These are phyloP conservation scores for Blastocystis sp. DNA, from an alignment of 352 stramenopile genomes.

Conservation along the genomic window DNA sequence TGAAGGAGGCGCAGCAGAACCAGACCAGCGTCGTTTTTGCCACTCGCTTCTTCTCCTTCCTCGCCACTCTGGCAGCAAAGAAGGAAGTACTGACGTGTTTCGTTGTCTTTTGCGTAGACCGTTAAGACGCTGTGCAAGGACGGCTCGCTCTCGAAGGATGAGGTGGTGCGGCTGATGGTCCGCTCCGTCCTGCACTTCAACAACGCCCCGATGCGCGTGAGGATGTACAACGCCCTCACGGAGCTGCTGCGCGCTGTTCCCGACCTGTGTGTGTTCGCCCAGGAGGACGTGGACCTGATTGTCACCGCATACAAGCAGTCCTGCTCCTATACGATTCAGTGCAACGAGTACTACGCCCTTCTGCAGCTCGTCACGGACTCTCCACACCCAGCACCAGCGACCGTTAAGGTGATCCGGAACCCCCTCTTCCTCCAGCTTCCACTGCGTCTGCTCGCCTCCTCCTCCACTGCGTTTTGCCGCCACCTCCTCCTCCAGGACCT, in stretches of 20 bases:
- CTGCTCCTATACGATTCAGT: neutral
- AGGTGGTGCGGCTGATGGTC: neutral
- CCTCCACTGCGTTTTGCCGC: neutral
- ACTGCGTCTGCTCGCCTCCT: neutral
- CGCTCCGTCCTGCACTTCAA: neutral
- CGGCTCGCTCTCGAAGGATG: neutral
- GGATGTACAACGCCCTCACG: neutral
- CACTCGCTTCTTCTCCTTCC: neutral
- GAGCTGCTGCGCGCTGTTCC: neutral
- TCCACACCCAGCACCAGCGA: neutral
- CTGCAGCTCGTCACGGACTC: neutral
- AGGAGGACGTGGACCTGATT: neutral
- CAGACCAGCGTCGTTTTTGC: neutral
- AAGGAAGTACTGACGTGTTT: neutral
- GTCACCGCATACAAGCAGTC: neutral
- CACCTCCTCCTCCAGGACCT: neutral
- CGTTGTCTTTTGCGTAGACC: neutral
- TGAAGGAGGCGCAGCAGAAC: neutral
- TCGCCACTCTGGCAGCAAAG: neutral
- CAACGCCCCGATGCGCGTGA: neutral
- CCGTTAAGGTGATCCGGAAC: neutral
- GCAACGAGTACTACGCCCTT: neutral
- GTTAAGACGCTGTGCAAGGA: neutral
- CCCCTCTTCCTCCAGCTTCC: constrained; percentile 12
- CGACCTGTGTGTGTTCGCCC: neutral